A percentile compares a stretch with the other conserved stretches of the same genome.
These are phyloP conservation scores for Lodderomyces orthopsilosis DNA, from an alignment of 1,139 yeast species.

Conservation along the genomic window DNA sequence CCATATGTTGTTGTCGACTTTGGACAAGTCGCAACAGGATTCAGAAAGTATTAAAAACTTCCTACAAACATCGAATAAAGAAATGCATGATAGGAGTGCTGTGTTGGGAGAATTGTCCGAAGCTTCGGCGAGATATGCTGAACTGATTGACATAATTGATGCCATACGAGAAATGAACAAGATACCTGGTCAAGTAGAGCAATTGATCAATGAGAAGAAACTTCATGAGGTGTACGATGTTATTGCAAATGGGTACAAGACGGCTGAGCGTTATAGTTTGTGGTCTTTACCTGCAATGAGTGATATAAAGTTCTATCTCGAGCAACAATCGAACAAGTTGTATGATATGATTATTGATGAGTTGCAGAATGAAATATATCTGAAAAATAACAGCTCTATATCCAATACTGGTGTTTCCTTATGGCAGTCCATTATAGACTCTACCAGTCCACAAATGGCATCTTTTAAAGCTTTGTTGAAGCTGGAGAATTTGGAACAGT, in stretches of 20 bases:
- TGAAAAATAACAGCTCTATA: conserved; percentile 34
- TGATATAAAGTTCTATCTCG: conserved; percentile 56
- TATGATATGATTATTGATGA: conserved; percentile 78
- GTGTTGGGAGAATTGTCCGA: conserved; percentile 62
- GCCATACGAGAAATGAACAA: conserved; percentile 62
- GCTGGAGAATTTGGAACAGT: conserved; percentile 54
- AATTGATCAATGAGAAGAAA: conserved; percentile 60
- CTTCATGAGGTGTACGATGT: conserved; percentile 68
- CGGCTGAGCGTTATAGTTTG: conserved; percentile 58
- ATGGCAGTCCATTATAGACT: conserved; percentile 29
- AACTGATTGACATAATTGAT: conserved; percentile 68
- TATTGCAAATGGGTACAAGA: conserved; percentile 52
- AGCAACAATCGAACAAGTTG: conserved; percentile 60
- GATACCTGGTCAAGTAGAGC: conserved; percentile 65
- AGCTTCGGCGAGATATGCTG: conserved; percentile 59
- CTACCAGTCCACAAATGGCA: conserved; percentile 34
- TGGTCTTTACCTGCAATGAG: conserved; percentile 63
- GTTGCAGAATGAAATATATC: conserved; percentile 66
- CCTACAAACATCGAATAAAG: conserved; percentile 50
- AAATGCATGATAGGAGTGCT: conserved; percentile 54
- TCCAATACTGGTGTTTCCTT: conserved; percentile 12
- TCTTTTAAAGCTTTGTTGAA: conserved; percentile 35
- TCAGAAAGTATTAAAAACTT: conserved; percentile 50
- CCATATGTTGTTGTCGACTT: conserved; percentile 54
- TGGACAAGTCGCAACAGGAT: conserved; percentile 57